Evolutionary conservation across 495 filamentous ascomycete genomes (phyloP).

Genomic region (Tricharina praecox): DNA sequence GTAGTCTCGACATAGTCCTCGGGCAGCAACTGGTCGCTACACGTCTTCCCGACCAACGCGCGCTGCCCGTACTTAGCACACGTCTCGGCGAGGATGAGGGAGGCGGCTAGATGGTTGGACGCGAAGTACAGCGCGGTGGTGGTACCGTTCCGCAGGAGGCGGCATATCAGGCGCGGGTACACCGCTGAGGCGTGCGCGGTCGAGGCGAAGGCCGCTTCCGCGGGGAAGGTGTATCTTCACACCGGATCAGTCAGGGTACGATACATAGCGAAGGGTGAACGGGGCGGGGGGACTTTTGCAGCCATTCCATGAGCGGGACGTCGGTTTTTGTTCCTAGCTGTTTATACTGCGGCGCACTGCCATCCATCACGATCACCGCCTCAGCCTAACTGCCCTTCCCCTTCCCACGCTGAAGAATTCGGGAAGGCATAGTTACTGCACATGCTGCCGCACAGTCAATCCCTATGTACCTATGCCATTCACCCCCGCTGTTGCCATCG

Average conservation of each 20-base stretch:
- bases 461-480: no score
- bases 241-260: background rate
- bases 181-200: slow-evolving; percentile 35
- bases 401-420: background rate
- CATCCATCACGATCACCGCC: background rate
- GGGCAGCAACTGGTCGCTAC: slow-evolving; percentile 46
- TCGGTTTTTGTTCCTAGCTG: slow-evolving; percentile 23
- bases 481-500: no score
- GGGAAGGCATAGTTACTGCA: no score
- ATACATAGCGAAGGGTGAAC: background rate
- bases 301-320: slow-evolving; percentile 21
- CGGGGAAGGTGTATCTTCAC: slow-evolving; percentile 39
- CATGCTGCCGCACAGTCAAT: no score
- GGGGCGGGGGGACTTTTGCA: slow-evolving; percentile 7
- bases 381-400: background rate
- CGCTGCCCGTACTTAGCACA: slow-evolving; percentile 43
- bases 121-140: slow-evolving; percentile 53
- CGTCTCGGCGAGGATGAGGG: slow-evolving; percentile 41
- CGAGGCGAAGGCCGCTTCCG: slow-evolving; percentile 42
- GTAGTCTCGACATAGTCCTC: slow-evolving; percentile 41
- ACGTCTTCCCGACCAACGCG: slow-evolving; percentile 49
- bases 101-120: slow-evolving; percentile 40
- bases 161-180: slow-evolving; percentile 39
- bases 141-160: slow-evolving; percentile 44
- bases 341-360: slow-evolving; percentile 18